These are phyloP conservation scores for Stemphylium lycopersici DNA, from an alignment of 2,329 filamentous ascomycete species.

Conservation along the genomic window DNA sequence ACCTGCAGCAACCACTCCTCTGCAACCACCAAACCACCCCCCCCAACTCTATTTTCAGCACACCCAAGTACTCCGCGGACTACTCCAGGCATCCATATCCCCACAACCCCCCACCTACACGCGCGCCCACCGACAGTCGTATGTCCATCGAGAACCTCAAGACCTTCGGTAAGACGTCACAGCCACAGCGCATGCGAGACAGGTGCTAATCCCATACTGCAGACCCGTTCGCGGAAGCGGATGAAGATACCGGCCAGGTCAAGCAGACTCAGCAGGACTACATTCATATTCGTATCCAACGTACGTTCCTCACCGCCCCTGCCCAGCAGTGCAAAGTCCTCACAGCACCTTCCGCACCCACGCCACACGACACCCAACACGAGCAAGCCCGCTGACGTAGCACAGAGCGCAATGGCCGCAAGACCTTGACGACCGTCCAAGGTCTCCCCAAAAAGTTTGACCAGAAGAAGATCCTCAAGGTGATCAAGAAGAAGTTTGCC, in stretches of 20 bases:
- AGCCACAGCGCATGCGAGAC: slow-evolving; percentile 2
- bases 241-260: slow-evolving; percentile 97
- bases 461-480: slow-evolving; percentile 99
- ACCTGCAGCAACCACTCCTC: slow-evolving; percentile 11
- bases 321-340: neutral
- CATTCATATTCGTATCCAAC: slow-evolving; percentile 99
- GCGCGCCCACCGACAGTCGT: slow-evolving; percentile 36
- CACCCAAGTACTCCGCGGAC: slow-evolving; percentile 9
- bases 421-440: slow-evolving; percentile 99
- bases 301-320: slow-evolving; percentile 58
- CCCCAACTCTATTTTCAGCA: slow-evolving; percentile 14
- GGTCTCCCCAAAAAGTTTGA: slow-evolving; percentile 98
- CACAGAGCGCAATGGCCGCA: slow-evolving; percentile 99
- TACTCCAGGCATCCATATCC: slow-evolving; percentile 12
- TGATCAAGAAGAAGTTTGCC: slow-evolving; percentile 99
- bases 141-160: slow-evolving; percentile 55
- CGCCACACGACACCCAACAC: neutral
- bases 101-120: slow-evolving; percentile 31
- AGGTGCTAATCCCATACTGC: slow-evolving; percentile 1
- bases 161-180: slow-evolving; percentile 48
- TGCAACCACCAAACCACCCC: slow-evolving; percentile 11
- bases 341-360: neutral
- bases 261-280: slow-evolving; percentile 91
- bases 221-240: slow-evolving; percentile 99
- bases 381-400: slow-evolving; percentile 48